Percentiles rank a stretch among this genome's conserved stretches.
Conservation (phyloP, 169 alveolate genomes). For the Plasmodium gaboni region DNA sequence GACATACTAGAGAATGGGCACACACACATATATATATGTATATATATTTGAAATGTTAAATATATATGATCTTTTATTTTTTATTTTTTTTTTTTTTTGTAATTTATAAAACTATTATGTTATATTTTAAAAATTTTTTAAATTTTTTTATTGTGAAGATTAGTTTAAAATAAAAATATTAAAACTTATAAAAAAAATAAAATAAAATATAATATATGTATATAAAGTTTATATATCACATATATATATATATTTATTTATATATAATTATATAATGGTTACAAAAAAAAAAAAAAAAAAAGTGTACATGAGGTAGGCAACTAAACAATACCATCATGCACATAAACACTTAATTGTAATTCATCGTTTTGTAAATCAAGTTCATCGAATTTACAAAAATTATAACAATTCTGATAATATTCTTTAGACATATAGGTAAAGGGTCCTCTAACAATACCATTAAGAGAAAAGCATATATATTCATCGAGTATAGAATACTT, state of each 20-base stretch:
- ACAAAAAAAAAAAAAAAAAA: background rate
- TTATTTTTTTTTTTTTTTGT: no score
- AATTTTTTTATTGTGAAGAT: background rate
- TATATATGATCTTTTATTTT: no score
- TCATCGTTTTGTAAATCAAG: conserved; percentile 64
- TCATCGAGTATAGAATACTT: conserved; percentile 64
- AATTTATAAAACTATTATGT: no score
- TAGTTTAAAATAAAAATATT: no score
- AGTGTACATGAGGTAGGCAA: background rate
- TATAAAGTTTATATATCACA: background rate
- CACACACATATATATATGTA: background rate
- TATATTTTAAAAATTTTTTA: background rate
- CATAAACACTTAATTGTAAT: conserved; percentile 67
- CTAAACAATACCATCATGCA: conserved; percentile 69
- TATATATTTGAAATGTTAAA: background rate
- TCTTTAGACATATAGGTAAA: conserved; percentile 56
- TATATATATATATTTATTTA: no score
- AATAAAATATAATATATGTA: background rate
- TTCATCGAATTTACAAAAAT: conserved; percentile 72
- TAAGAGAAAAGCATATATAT: conserved; percentile 67
- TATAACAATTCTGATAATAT: conserved; percentile 63
- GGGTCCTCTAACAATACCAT: conserved; percentile 67
- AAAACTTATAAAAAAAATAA: background rate
- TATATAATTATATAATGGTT: background rate
- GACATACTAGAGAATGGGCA: background rate